These are phyloP conservation scores for Alternaria arbusti DNA, from an alignment of 2,329 filamentous ascomycete genomes.

Conservation along the genomic window DNA sequence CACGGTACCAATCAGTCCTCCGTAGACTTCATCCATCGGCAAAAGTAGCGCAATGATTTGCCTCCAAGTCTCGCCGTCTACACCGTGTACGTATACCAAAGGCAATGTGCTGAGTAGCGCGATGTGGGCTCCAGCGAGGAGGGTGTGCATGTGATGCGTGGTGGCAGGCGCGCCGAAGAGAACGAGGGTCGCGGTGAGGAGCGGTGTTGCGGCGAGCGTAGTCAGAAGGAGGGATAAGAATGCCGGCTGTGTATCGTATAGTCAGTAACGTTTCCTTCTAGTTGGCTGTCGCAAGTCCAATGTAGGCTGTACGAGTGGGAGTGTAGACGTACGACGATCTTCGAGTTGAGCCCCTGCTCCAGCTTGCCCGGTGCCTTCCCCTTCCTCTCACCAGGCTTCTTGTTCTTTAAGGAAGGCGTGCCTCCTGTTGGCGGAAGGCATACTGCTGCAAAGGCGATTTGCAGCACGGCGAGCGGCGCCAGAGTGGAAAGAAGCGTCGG, in stretches of 20 bases:
- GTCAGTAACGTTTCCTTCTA: background rate
- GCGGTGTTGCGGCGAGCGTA: slow-evolving; percentile 61
- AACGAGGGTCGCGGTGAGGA: slow-evolving; percentile 69
- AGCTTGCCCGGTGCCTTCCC: slow-evolving; percentile 29
- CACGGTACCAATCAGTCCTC: slow-evolving; percentile 76
- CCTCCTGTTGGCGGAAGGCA: slow-evolving; percentile 64
- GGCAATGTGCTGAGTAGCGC: slow-evolving; percentile 79
- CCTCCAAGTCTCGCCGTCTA: slow-evolving; percentile 73
- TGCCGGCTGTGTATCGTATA: slow-evolving; percentile 60
- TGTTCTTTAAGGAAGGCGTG: slow-evolving; percentile 57
- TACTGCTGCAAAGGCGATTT: slow-evolving; percentile 64
- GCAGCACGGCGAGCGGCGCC: slow-evolving; percentile 67
- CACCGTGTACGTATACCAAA: slow-evolving; percentile 83
- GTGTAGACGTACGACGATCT: slow-evolving; percentile 51
- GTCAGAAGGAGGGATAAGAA: slow-evolving; percentile 71
- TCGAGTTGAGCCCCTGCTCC: slow-evolving; percentile 33
- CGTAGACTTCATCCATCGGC: slow-evolving; percentile 85
- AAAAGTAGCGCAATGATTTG: slow-evolving; percentile 71
- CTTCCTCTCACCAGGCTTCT: slow-evolving; percentile 53
- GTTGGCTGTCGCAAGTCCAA: too few species aligned
- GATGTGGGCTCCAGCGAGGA: slow-evolving; percentile 81
- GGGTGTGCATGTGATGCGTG: slow-evolving; percentile 77
- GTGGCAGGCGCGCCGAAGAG: slow-evolving; percentile 92
- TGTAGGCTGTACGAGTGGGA: background rate
- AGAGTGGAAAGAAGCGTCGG: slow-evolving; percentile 67